These are phyloP conservation scores for Trichophyton benhamiae DNA, from an alignment of 2,329 filamentous ascomycete genomes.

Conservation along the genomic window DNA sequence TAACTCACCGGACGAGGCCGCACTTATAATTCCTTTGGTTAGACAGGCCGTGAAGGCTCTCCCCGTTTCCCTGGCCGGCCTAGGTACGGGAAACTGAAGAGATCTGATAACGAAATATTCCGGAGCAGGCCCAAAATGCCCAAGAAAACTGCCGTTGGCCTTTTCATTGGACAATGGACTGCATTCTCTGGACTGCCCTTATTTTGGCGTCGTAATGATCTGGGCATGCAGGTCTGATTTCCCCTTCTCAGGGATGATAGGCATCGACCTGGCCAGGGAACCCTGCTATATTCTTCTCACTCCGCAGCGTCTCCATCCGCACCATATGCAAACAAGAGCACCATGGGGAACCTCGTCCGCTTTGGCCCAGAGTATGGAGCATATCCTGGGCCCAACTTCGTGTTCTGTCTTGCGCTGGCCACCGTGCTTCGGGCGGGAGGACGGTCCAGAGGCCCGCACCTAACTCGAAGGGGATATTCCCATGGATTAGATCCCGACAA, in stretches of 20 bases:
- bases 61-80: too few species aligned
- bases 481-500: not conserved
- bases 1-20: too few species aligned
- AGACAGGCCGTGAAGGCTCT: too few species aligned
- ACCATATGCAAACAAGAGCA: not conserved
- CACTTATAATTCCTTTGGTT: too few species aligned
- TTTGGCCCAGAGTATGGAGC: not conserved
- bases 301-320: not conserved
- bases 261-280: not conserved
- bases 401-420: not conserved
- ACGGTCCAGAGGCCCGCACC: not conserved
- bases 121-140: too few species aligned
- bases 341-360: not conserved
- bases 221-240: not conserved
- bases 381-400: not conserved
- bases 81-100: too few species aligned
- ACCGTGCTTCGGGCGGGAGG: conserved; percentile 1
- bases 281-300: not conserved
- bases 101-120: too few species aligned
- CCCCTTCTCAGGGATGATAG: not conserved
- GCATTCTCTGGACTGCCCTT: too few species aligned
- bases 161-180: too few species aligned
- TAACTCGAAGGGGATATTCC: not conserved
- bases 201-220: not conserved
- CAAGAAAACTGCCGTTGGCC: not conserved